Evolutionary conservation across 2,329 filamentous ascomycete genomes (phyloP), one percentile per base, ranked within the genome.

Genomic region (Fusarium sp.): DNA sequence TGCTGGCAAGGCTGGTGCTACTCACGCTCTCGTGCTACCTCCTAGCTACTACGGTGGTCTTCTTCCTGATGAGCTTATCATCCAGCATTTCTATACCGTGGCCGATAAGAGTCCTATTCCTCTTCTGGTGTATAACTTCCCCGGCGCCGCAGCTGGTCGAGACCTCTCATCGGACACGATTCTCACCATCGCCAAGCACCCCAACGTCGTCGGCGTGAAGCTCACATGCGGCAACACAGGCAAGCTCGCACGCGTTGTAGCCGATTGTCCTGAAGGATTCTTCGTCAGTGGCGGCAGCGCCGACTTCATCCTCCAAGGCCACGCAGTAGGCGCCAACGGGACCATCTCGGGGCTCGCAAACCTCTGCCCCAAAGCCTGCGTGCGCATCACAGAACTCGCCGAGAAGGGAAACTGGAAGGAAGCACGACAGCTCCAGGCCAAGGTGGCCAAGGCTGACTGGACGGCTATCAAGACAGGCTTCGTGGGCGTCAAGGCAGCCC

Each of bases 1-100:
- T 71, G 91, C 92, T 10, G 87, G 87, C 71, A 84, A 86, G 40
- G 84, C 89, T 20, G 92, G 92, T 52, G 92, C 90, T 65, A 90
- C 94, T 75, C 92, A 91, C 68, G 91, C 91, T 5, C 84, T 96
- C 49, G 86, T 95, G 1, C 83, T 95, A 15, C 91, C 92, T 17
- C 92, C 92, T 1, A 89, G 88, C 47, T 96, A 95, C 81, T 95
- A 94, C 79, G 87, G 90, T 48, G 75, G 86, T 2, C 81, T 92
- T n/a, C 89, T 93, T 72, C 86, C 84, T 14, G 84, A 86, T 13
- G 65, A 74, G 28, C 71, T 78, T 14, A 59, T 77, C 9, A 64
- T 86, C 39, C 83, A 85, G 51, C 89, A 89, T 77, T 94, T 93
- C 83, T 81, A 79, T 41, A 84, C 87, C 63, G 87, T 90, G 40